Percentiles rank a stretch among this genome's conserved stretches.
Conservation (phyloP, 805 yeast species). For the Brettanomyces naardenensis region DNA sequence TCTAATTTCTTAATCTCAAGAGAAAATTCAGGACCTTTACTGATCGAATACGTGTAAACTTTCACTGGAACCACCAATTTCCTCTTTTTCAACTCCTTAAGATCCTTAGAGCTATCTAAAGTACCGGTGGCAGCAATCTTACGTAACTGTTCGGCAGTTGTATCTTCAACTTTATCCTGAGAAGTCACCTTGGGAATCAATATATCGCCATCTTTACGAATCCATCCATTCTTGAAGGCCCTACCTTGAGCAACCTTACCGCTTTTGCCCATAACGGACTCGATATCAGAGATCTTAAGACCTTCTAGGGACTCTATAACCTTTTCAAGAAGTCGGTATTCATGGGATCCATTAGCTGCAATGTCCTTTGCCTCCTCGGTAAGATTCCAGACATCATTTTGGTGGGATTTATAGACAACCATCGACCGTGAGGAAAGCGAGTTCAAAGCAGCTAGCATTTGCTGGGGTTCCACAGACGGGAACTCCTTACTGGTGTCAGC, state of each 20-base stretch:
- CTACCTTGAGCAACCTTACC: constrained; percentile 95
- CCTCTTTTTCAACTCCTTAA: constrained; percentile 87
- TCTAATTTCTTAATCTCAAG: constrained; percentile 72
- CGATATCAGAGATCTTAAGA: constrained; percentile 71
- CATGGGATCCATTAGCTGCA: constrained; percentile 80
- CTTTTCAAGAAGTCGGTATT: constrained; percentile 67
- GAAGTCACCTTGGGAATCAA: constrained; percentile 53
- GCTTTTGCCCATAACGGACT: constrained; percentile 62
- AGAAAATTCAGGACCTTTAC: constrained; percentile 80
- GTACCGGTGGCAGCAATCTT: constrained; percentile 49
- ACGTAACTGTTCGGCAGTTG: constrained; percentile 56
- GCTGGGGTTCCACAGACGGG: constrained; percentile 55
- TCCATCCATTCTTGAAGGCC: constrained; percentile 98
- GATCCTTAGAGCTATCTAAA: constrained; percentile 50
- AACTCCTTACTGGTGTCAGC: constrained; percentile 62
- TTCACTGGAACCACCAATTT: constrained; percentile 71
- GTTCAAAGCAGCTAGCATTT: constrained; percentile 73
- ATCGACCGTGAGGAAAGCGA: constrained; percentile 80
- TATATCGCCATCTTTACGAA: constrained; percentile 76
- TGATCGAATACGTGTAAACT: constrained; percentile 63
- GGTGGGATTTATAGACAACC: constrained; percentile 66
- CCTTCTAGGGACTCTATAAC: constrained; percentile 72
- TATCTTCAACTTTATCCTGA: constrained; percentile 48
- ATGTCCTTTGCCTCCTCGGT: constrained; percentile 80
- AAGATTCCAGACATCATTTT: constrained; percentile 66